Conservation (phyloP, 768 basidiomycete species). For the Dendrothele bispora region DNA sequence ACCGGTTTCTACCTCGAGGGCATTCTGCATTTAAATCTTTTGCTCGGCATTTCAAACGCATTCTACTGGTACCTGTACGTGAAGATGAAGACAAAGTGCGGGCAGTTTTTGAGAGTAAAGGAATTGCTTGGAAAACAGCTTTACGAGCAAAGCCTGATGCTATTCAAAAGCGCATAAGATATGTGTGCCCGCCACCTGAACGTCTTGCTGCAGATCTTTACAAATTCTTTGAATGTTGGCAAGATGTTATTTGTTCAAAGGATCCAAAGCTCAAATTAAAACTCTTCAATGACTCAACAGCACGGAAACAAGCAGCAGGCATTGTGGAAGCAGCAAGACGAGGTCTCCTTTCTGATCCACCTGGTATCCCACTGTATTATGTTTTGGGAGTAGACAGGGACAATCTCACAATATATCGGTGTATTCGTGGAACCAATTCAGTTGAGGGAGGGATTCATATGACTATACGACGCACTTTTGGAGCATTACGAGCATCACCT, state of each 20-base stretch:
- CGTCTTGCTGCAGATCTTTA: not conserved
- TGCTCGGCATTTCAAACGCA: slow-evolving; percentile 5
- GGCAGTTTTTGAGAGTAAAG: slow-evolving; percentile 7
- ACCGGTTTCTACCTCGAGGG: too few relatives aligned
- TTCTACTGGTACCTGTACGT: slow-evolving; percentile 8
- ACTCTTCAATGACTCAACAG: not conserved
- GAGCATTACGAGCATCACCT: slow-evolving; percentile 13
- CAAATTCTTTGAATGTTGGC: not conserved
- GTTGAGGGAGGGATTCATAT: slow-evolving; percentile 21
- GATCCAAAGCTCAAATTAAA: not conserved
- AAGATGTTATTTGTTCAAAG: not conserved
- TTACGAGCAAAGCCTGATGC: not conserved
- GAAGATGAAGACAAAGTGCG: slow-evolving; percentile 8
- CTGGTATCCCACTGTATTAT: slow-evolving; percentile 12
- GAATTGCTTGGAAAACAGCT: not conserved
- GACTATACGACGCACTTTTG: slow-evolving; percentile 10
- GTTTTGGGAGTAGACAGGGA: slow-evolving; percentile 10
- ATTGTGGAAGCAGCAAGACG: not conserved
- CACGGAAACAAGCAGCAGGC: not conserved
- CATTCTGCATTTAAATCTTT: slow-evolving; percentile 11
- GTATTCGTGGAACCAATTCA: slow-evolving; percentile 18
- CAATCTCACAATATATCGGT: slow-evolving; percentile 14
- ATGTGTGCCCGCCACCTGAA: not conserved
- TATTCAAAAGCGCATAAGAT: not conserved
- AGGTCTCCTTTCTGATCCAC: slow-evolving; percentile 19